Base-by-base conservation (phyloP, 129 eudicot species). In the Scalesia atractyloides region DNA sequence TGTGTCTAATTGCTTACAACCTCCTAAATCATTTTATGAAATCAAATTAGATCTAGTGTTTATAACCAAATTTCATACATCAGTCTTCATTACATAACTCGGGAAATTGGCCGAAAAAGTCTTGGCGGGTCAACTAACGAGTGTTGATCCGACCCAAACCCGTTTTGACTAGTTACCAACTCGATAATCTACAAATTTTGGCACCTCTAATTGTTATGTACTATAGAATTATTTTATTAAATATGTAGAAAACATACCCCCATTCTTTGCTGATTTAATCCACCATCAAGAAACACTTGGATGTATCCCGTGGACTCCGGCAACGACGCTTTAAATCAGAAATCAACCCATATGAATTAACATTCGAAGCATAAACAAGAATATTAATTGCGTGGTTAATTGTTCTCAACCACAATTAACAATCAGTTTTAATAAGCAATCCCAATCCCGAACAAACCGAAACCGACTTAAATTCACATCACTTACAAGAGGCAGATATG, bases 221-320 rank as follows among this genome's bases (percentile, higher is more conserved):
- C 17, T 34, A 56, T 33, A 12, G 34, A 79, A 9, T 8, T 46
- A 20, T 37, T 66, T 47, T 0, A 46, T 16, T 67, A 10, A 65
- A 60, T 16, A 79, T 59, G 44, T 66, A 44, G 39, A 58, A 73
- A 68, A 79, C 93, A 18, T 86, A 94, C 99, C 86, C 99, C 99
- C 99, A 94, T 90, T 76, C 99, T 81, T 73, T 94, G 99, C 81
- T 94, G 99, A 79, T 94, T 94, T 82, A 94, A 75, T 26, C 99
- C 99, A 66, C 97, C 99, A 70, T 94, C 99, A 71, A 94, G 99
- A 69, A 94, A 94, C 80, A 94, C 92, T 73, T 94, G 99, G 66
- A 94, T 78, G 83, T 87, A 94, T 52, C 99, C 99, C 71, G 84
- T 64, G 68, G 99, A 90, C 69, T 84, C 87, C 7, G 97, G 91